These are phyloP conservation scores for Boletus speciosus DNA, from an alignment of 768 basidiomycete genomes.

Conservation along the genomic window DNA sequence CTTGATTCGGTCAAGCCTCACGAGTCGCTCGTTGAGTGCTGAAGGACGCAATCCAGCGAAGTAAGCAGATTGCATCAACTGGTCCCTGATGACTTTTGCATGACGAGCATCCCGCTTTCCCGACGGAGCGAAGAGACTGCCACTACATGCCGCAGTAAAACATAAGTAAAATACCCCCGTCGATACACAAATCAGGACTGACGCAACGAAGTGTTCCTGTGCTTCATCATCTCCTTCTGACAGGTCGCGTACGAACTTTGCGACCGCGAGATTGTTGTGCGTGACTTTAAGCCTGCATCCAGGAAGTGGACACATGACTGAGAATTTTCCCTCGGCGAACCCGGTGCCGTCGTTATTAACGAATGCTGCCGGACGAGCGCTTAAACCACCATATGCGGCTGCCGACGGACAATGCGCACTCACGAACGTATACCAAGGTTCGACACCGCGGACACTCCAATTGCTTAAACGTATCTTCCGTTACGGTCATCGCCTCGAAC, in stretches of 20 bases:
- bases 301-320: conserved; percentile 33
- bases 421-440: conserved; percentile 28
- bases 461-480: conserved; percentile 19
- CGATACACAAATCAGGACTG: conserved; percentile 13
- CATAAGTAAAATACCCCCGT: not conserved
- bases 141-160: conserved; percentile 20
- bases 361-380: conserved; percentile 34
- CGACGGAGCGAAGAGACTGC: conserved; percentile 33
- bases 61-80: conserved; percentile 19
- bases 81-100: conserved; percentile 30
- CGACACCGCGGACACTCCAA: conserved; percentile 37
- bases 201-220: conserved; percentile 35
- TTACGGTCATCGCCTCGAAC: conserved; percentile 31
- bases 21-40: conserved; percentile 19
- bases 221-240: conserved; percentile 18
- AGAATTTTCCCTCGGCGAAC: conserved; percentile 45
- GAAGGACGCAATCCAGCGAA: conserved; percentile 11
- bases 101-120: conserved; percentile 25
- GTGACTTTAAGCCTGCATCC: conserved; percentile 41
- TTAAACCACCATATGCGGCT: not conserved
- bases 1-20: conserved; percentile 21
- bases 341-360: conserved; percentile 41
- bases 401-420: conserved; percentile 12
- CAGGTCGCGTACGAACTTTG: conserved; percentile 43
- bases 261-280: conserved; percentile 38